Conservation (phyloP, 2,329 filamentous ascomycete genomes). For the Macrophomina phaseolina region DNA sequence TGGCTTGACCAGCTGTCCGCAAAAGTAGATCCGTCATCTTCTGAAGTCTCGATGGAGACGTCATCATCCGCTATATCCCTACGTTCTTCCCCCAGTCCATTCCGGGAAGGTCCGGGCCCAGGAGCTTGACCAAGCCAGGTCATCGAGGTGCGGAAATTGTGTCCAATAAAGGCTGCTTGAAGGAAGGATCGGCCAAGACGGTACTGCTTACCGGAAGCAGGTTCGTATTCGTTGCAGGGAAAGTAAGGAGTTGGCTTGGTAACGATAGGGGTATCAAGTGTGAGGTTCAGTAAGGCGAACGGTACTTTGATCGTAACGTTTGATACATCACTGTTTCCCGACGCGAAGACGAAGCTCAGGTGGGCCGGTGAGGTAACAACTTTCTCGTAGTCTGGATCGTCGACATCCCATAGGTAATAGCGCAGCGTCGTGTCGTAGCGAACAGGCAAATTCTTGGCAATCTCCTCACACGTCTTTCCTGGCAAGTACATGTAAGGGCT, state of each 20-base stretch:
- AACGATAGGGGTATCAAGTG: conserved; percentile 33
- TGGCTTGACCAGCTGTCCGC: too few species aligned
- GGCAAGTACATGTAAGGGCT: conserved; percentile 38
- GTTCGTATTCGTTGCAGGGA: conserved; percentile 44
- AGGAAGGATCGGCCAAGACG: conserved; percentile 54
- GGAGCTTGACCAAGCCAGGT: conserved; percentile 7
- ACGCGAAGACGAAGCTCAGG: conserved; percentile 47
- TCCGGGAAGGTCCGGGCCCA: not conserved
- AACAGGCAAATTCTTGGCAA: conserved; percentile 38
- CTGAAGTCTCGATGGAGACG: too few species aligned
- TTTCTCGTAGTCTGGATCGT: conserved; percentile 39
- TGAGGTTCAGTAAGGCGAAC: conserved; percentile 38
- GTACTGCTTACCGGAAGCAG: not conserved
- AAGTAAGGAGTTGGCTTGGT: conserved; percentile 49
- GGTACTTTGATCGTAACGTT: conserved; percentile 49
- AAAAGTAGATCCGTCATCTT: too few species aligned
- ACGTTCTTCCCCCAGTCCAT: too few species aligned
- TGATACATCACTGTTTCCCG: conserved; percentile 32
- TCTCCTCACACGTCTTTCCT: conserved; percentile 29
- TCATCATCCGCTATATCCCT: too few species aligned
- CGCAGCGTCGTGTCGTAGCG: conserved; percentile 31
- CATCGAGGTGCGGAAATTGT: not conserved
- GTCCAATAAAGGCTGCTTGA: conserved; percentile 53
- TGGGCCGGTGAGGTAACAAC: conserved; percentile 51
- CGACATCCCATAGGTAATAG: conserved; percentile 39